Conservation (phyloP, 352 stramenopile genomes). For the Pythium periplocum region DNA sequence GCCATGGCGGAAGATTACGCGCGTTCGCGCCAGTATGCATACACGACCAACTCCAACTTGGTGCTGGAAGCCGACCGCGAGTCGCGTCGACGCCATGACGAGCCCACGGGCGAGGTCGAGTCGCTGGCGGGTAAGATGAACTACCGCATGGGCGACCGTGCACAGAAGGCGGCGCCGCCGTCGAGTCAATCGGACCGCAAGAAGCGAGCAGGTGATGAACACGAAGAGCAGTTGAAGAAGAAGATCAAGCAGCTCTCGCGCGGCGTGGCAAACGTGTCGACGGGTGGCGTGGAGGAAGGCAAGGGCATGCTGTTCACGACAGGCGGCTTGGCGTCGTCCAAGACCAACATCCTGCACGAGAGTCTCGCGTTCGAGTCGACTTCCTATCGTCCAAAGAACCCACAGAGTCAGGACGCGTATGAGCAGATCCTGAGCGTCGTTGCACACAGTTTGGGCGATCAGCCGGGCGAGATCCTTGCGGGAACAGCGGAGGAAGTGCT, state of each 20-base stretch:
- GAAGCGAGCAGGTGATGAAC: constrained; percentile 25
- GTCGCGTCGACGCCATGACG: constrained; percentile 66
- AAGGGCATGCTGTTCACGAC: constrained; percentile 49
- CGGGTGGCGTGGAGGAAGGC: constrained; percentile 2
- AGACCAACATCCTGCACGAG: constrained; percentile 65
- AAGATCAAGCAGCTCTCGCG: constrained; percentile 51
- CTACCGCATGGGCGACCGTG: constrained; percentile 84
- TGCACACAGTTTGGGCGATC: constrained; percentile 70
- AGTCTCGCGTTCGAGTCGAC: constrained; percentile 70
- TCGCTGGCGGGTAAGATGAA: constrained; percentile 68
- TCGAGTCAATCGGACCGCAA: constrained; percentile 35
- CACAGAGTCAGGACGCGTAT: constrained; percentile 85
- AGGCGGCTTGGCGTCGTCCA: constrained; percentile 31
- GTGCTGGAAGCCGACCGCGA: constrained; percentile 91
- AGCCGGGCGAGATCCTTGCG: constrained; percentile 88
- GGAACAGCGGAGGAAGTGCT: constrained; percentile 92
- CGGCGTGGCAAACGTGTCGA: constrained; percentile 11
- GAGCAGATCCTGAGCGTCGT: constrained; percentile 85
- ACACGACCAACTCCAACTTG: constrained; percentile 92
- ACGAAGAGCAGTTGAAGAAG: constrained; percentile 57
- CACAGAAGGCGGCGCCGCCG: constrained; percentile 54
- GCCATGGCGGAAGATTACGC: constrained; percentile 87
- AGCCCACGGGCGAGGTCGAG: constrained; percentile 86
- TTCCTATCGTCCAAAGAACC: constrained; percentile 86
- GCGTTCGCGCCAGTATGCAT: constrained; percentile 89